phyloP scores from a whole-genome alignment of 148 eudicot species.

The Polygonum aviculare region DNA sequence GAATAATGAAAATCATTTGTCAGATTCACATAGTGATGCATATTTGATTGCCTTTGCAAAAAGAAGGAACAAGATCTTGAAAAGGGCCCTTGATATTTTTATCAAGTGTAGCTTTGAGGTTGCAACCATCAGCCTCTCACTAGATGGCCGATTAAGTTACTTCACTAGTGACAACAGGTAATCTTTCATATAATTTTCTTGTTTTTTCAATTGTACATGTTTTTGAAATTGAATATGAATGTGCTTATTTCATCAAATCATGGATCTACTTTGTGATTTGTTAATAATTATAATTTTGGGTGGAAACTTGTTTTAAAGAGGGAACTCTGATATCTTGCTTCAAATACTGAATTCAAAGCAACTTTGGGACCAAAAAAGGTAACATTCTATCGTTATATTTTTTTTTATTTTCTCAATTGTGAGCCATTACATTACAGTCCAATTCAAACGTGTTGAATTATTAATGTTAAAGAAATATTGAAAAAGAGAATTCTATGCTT shows the following conservation, averaged over 20 bases:
- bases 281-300: too few species aligned
- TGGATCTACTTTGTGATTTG: not conserved
- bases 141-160: conserved; percentile 21
- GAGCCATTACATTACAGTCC: too few species aligned
- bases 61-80: conserved; percentile 29
- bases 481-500: too few species aligned
- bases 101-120: conserved; percentile 19
- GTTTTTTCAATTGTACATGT: not conserved
- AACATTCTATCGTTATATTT: too few species aligned
- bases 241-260: not conserved
- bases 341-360: too few species aligned
- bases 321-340: too few species aligned
- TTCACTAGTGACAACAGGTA: conserved; percentile 28
- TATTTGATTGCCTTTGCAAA: conserved; percentile 16
- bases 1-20: too few species aligned
- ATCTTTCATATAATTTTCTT: not conserved
- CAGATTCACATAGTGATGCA: not conserved
- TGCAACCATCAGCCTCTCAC: conserved; percentile 21
- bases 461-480: too few species aligned
- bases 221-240: not conserved
- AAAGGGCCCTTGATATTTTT: conserved; percentile 25
- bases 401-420: too few species aligned
- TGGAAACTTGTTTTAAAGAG: too few species aligned
- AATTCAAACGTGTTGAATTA: too few species aligned
- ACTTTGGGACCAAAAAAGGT: too few species aligned